Evolutionary conservation across 2,329 filamentous ascomycete species (phyloP).

Genomic region (Stagonosporopsis chrysanthemi): DNA sequence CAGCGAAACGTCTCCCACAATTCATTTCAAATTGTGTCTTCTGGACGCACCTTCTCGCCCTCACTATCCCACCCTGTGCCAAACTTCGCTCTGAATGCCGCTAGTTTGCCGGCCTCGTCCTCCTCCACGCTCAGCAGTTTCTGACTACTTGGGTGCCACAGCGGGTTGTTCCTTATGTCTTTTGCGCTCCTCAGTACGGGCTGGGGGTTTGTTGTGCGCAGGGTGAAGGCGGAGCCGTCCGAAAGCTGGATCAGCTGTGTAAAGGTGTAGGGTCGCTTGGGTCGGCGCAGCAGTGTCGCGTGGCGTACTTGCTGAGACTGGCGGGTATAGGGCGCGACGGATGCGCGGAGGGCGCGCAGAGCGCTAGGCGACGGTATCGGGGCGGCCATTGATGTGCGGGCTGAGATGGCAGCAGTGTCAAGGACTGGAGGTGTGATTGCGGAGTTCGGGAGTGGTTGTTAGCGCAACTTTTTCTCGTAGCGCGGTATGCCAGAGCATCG

Average conservation of each 20-base stretch:
- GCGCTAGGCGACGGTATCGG: slow-evolving; percentile 44
- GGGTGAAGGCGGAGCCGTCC: slow-evolving; percentile 85
- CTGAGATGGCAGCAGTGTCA: slow-evolving; percentile 1
- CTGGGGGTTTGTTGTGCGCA: slow-evolving; percentile 76
- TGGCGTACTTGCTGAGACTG: slow-evolving; percentile 69
- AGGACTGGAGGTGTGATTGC: slow-evolving; percentile 25
- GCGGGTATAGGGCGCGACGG: slow-evolving; percentile 30
- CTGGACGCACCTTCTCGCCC: slow-evolving; percentile 18
- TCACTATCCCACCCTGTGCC: slow-evolving; percentile 79
- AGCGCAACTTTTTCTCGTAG: slow-evolving; percentile 18
- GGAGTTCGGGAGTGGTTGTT: slow-evolving; percentile 26
- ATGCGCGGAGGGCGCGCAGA: slow-evolving; percentile 41
- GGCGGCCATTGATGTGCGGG: slow-evolving; percentile 37
- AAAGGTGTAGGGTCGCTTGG: slow-evolving; percentile 93
- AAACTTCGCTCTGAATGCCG: slow-evolving; percentile 84
- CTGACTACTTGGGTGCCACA: slow-evolving; percentile 89
- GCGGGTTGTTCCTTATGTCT: slow-evolving; percentile 85
- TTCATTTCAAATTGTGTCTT: too few relatives aligned
- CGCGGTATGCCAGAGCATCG: slow-evolving; percentile 1
- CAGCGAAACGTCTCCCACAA: background rate
- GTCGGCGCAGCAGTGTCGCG: slow-evolving; percentile 84
- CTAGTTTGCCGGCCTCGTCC: slow-evolving; percentile 90
- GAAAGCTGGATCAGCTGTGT: slow-evolving; percentile 94
- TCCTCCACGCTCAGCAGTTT: slow-evolving; percentile 88
- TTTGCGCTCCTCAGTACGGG: slow-evolving; percentile 71